Evolutionary conservation across 768 basidiomycete genomes (phyloP).

Genomic region (Tulasnella sp.): DNA sequence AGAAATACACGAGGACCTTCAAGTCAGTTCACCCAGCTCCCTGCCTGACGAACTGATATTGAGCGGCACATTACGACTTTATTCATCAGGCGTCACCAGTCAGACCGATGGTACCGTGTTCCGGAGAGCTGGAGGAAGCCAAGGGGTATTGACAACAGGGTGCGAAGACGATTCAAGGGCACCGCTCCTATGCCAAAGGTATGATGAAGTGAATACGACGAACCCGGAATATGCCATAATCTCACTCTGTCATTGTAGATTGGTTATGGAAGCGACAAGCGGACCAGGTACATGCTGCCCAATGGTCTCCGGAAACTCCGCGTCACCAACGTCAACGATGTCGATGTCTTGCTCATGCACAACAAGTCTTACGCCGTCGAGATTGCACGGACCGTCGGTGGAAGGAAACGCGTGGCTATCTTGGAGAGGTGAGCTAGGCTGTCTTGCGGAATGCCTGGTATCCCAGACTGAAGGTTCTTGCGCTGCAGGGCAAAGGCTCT

Average conservation of each 20-base stretch:
- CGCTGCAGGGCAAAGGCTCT: constrained; percentile 64
- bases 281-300: constrained; percentile 93
- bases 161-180: constrained; percentile 90
- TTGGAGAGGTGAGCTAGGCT: constrained; percentile 61
- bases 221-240: not conserved
- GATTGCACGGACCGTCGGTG: constrained; percentile 93
- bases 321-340: constrained; percentile 86
- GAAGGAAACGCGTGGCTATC: constrained; percentile 87
- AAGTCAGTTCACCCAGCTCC: constrained; percentile 46
- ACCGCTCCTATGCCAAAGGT: constrained; percentile 96
- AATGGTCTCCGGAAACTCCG: constrained; percentile 94
- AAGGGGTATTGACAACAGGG: constrained; percentile 99
- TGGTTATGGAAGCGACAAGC: constrained; percentile 82
- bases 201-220: constrained; percentile 26
- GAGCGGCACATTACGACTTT: not conserved
- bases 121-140: constrained; percentile 99
- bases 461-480: not conserved
- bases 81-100: constrained; percentile 84
- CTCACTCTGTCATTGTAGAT: constrained; percentile 41
- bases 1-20: constrained; percentile 97
- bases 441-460: not conserved
- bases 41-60: not conserved
- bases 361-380: constrained; percentile 93
- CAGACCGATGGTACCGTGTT: constrained; percentile 92
- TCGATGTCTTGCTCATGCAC: constrained; percentile 96